Base-by-base conservation (phyloP, 768 basidiomycete genomes). In the Fomitopsis pulvina region DNA sequence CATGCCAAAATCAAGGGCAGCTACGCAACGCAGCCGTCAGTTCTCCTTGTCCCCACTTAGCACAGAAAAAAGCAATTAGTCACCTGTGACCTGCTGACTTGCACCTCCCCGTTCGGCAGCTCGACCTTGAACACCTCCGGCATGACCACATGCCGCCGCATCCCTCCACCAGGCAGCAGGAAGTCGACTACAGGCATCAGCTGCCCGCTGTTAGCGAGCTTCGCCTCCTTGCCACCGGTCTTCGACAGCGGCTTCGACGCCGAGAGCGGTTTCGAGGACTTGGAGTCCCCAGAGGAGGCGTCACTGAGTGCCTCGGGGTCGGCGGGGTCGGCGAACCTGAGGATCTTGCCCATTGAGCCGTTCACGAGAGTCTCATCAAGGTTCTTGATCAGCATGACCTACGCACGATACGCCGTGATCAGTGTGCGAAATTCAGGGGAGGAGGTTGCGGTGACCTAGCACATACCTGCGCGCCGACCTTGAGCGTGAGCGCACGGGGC, bases 361-460 rank as follows among this genome's bases (percentile, higher is more conserved):
- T 99, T 99, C 40, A 97, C 96, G 7, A 98, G 78, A 2, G 74
- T 78, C 26, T 93, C 92, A 57, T 94, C 90, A 46, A 86, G 70
- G 61, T 56, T 56, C 50, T 58, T 58, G 41, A 58, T 56, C 21
- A 58, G 41, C 93, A 96, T 97, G 34, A 91, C 88, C 66, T 97
- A 28, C 14, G 41, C 8, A 12, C 21, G 10, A 9, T 9, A 21
- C 26, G 39, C 39, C 9, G 6, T 18, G n/a, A 40, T 40, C 21
- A 8, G 21, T 21, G 20, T 21, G 8, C 8, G 12, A 10, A 27
- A 45, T 8, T n/a, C 10, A 20, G 20, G 10, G 16, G 8, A 24
- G 18, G 12, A 25, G 4, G 25, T 2, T 45, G 43, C 12, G 8
- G 10, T 30, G 4, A 28, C 29, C 43, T 22, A 10, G 42, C 8